phyloP scores from a whole-genome alignment of 371 early-diverging fungal species.

The Coemansia sp. region DNA sequence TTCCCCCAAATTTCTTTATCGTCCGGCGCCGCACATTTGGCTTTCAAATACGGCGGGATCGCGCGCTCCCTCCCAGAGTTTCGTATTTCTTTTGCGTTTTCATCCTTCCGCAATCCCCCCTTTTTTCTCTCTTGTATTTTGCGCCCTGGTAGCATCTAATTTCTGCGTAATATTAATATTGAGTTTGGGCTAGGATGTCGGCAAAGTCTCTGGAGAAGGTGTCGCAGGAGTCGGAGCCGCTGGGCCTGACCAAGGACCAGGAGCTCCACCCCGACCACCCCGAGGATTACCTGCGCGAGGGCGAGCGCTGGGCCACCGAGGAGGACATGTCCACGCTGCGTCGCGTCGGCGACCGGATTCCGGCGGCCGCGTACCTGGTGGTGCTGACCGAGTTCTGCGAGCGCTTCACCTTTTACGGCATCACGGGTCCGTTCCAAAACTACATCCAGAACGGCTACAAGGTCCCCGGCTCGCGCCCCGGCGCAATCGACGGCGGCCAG shows the following conservation, averaged over 20 bases:
- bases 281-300: conserved; percentile 43
- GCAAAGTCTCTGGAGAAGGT: conserved; percentile 8
- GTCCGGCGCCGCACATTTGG: too few species aligned
- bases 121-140: too few species aligned
- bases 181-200: conserved; percentile 3
- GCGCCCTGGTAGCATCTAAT: too few species aligned
- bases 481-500: conserved; percentile 49
- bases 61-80: too few species aligned
- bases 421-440: conserved; percentile 63
- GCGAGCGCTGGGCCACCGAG: conserved; percentile 53
- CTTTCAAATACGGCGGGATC: too few species aligned
- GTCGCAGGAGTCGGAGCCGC: conserved; percentile 2
- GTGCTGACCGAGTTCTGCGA: conserved; percentile 75
- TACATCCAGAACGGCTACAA: conserved; percentile 59
- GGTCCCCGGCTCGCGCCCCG: conserved; percentile 23
- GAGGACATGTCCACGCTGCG: conserved; percentile 54
- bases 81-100: too few species aligned
- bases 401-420: conserved; percentile 72
- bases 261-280: conserved; percentile 28
- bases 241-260: background rate
- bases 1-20: too few species aligned
- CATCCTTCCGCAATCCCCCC: too few species aligned
- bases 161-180: too few species aligned
- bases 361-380: conserved; percentile 60
- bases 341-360: conserved; percentile 58